Conservation (phyloP, 1,284 basidiomycete genomes). For the Heterobasidion annosum region DNA sequence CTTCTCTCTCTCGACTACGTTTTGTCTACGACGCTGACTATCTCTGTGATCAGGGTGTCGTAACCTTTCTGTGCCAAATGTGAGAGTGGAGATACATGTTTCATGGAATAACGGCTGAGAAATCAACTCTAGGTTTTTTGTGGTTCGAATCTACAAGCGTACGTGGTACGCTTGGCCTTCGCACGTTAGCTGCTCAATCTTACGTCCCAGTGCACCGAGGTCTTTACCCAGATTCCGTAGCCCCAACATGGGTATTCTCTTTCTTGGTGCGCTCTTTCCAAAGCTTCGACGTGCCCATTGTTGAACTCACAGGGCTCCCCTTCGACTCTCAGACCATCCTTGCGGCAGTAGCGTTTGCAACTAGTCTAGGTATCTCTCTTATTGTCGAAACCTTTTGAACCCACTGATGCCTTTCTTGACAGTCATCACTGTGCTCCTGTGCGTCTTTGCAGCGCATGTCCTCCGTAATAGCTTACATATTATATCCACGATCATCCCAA, state of each 20-base stretch:
- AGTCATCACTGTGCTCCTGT: neutral
- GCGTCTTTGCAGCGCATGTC: neutral
- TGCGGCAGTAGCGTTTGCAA: neutral
- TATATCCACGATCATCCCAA: neutral
- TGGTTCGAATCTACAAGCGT: neutral
- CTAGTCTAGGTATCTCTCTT: neutral
- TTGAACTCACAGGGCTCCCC: no score
- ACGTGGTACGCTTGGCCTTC: neutral
- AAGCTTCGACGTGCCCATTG: neutral
- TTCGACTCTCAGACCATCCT: neutral
- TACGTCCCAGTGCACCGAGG: neutral
- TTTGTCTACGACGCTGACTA: neutral
- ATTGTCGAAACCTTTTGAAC: neutral
- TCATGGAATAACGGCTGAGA: neutral
- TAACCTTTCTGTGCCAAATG: neutral
- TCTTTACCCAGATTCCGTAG: neutral
- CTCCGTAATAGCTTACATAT: neutral
- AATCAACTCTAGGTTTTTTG: neutral
- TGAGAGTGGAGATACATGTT: neutral
- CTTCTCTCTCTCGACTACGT: neutral
- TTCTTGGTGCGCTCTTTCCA: neutral
- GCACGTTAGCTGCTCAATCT: no score
- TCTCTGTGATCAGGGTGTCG: neutral
- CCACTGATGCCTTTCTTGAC: neutral
- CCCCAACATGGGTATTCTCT: neutral